Percentiles rank a stretch among this genome's conserved stretches.
Evolutionary conservation across 371 early-diverging fungal species (phyloP).

Genomic region (Syncephalastrum monosporum): DNA sequence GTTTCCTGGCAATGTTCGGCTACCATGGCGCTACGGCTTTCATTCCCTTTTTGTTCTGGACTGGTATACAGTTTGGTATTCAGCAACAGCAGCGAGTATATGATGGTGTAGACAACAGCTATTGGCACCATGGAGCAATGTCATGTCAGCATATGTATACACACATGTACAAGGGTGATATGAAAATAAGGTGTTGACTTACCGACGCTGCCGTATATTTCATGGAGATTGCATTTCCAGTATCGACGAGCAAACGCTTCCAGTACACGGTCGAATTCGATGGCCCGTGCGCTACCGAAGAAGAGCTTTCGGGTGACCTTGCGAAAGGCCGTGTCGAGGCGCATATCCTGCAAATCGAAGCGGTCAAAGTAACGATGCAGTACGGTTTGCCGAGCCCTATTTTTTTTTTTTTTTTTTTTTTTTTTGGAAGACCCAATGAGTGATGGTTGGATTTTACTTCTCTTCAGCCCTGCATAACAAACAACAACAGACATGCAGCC

Average conservation of each 20-base stretch:
- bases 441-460: no score
- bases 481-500: no score
- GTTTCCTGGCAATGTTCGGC: no score
- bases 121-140: slow-evolving; percentile 3
- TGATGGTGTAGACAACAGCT: slow-evolving; percentile 77
- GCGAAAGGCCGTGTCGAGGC: slow-evolving; percentile 77
- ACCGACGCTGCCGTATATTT: slow-evolving; percentile 40
- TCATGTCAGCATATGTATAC: not conserved
- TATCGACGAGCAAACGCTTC: slow-evolving; percentile 74
- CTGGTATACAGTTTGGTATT: slow-evolving; percentile 90
- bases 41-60: slow-evolving; percentile 24
- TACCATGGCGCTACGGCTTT: no score
- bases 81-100: slow-evolving; percentile 81
- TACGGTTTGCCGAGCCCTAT: slow-evolving; percentile 12
- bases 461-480: no score
- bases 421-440: no score
- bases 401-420: no score
- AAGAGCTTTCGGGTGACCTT: slow-evolving; percentile 48
- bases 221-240: slow-evolving; percentile 67
- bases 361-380: slow-evolving; percentile 58
- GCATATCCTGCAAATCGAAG: slow-evolving; percentile 66
- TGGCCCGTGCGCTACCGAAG: slow-evolving; percentile 38
- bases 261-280: slow-evolving; percentile 83
- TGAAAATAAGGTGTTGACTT: slow-evolving; percentile 3
- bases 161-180: no score